These are phyloP conservation scores for Claviceps cyperi DNA, from an alignment of 2,329 filamentous ascomycete species.

Conservation along the genomic window DNA sequence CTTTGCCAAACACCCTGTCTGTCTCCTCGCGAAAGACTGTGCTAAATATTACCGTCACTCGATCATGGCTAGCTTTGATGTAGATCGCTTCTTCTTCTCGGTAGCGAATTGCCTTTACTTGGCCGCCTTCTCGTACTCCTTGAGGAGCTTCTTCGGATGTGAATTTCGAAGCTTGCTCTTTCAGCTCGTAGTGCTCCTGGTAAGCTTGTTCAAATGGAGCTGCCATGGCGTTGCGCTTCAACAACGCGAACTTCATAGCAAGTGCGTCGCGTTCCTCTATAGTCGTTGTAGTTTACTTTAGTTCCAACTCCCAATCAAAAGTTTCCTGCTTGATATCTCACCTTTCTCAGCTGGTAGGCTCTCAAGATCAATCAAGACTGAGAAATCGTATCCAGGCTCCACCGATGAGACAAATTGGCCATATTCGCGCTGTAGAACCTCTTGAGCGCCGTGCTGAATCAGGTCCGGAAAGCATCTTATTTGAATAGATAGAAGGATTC, in stretches of 20 bases:
- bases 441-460: conserved; percentile 80
- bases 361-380: conserved; percentile 77
- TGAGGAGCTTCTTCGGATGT: conserved; percentile 89
- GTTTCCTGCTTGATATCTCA: conserved; percentile 14
- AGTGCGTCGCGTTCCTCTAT: conserved; percentile 74
- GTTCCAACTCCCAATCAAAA: background rate
- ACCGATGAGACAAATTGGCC: conserved; percentile 76
- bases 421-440: conserved; percentile 88
- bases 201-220: conserved; percentile 97
- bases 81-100: conserved; percentile 98
- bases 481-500: conserved; percentile 87
- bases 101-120: conserved; percentile 94
- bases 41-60: conserved; percentile 97
- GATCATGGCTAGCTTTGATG: conserved; percentile 92
- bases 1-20: conserved; percentile 91
- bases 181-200: conserved; percentile 73
- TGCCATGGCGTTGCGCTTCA: conserved; percentile 98
- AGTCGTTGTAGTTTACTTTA: background rate
- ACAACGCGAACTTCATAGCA: conserved; percentile 69
- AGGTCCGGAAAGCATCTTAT: conserved; percentile 93
- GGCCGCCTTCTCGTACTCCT: conserved; percentile 74
- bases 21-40: conserved; percentile 97
- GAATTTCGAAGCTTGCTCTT: conserved; percentile 81
- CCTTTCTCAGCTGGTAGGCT: conserved; percentile 68
- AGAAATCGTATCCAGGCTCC: conserved; percentile 93